Conservation (phyloP, 2,329 filamentous ascomycete species). For the Sporothrix inflata region DNA sequence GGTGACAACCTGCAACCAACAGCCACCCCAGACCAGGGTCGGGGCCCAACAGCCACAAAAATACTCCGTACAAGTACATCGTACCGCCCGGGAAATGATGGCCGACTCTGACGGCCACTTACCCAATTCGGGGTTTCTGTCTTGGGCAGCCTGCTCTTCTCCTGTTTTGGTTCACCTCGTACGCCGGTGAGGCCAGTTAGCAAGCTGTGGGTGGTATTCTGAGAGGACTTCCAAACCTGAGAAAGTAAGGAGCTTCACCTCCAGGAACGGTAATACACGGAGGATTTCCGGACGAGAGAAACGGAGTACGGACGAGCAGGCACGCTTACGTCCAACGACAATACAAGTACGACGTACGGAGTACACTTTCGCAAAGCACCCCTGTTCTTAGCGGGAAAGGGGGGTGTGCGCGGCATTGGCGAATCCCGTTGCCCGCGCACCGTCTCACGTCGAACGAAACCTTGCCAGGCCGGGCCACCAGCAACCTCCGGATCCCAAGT, state of each 20-base stretch:
- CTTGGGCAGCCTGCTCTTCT: neutral
- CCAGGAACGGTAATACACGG: neutral
- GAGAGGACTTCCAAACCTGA: too few relatives aligned
- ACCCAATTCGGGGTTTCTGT: neutral
- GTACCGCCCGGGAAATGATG: neutral
- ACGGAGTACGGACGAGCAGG: neutral
- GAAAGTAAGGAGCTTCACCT: too few relatives aligned
- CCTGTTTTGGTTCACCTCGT: too few relatives aligned
- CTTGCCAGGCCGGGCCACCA: neutral
- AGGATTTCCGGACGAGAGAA: neutral
- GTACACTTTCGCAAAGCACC: neutral
- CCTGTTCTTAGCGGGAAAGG: neutral
- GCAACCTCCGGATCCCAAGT: neutral
- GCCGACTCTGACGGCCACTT: neutral
- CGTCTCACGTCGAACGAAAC: neutral
- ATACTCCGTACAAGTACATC: too few relatives aligned
- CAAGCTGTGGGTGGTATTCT: too few relatives aligned
- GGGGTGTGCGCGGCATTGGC: neutral
- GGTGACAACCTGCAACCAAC: neutral
- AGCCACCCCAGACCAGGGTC: neutral
- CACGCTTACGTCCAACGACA: too few relatives aligned
- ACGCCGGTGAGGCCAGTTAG: too few relatives aligned
- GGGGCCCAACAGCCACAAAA: neutral
- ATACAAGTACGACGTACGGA: too few relatives aligned
- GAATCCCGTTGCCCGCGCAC: neutral